Conservation (phyloP, 768 basidiomycete species). For the Pilatotrama ljubarskyi region DNA sequence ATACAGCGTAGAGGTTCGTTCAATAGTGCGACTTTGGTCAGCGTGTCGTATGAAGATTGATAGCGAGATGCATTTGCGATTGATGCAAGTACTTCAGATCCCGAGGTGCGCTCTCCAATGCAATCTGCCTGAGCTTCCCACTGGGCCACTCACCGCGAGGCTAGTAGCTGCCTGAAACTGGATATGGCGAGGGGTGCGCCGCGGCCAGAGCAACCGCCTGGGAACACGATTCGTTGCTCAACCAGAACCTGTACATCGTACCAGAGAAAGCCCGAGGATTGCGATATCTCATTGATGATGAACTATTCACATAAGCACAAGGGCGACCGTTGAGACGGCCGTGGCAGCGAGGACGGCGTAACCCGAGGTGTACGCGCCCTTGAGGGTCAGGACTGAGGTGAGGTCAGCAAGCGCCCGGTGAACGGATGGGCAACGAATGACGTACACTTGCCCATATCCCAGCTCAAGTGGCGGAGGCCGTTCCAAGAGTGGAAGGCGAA, state of each 20-base stretch:
- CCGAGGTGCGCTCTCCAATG: too few relatives aligned
- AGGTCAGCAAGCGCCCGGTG: not conserved
- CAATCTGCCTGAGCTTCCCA: too few relatives aligned
- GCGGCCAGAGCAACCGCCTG: too few relatives aligned
- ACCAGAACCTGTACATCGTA: not conserved
- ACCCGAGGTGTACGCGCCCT: slow-evolving; percentile 76
- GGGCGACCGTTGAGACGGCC: slow-evolving; percentile 68
- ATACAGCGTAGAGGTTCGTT: too few relatives aligned
- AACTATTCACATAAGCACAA: slow-evolving; percentile 49
- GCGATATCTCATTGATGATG: not conserved
- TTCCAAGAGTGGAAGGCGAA: slow-evolving; percentile 92
- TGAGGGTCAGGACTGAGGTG: slow-evolving; percentile 70
- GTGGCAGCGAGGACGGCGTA: slow-evolving; percentile 85
- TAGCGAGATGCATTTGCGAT: too few relatives aligned
- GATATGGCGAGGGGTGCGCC: too few relatives aligned
- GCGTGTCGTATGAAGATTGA: too few relatives aligned
- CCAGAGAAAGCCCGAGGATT: not conserved
- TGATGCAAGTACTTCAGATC: too few relatives aligned
- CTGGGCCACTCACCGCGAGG: too few relatives aligned
- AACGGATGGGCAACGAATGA: slow-evolving; percentile 23
- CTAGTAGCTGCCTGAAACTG: too few relatives aligned
- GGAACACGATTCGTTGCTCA: too few relatives aligned
- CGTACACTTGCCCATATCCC: slow-evolving; percentile 91
- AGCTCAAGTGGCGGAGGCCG: slow-evolving; percentile 85
- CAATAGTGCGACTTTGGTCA: too few relatives aligned